These are phyloP conservation scores for Periconia sp. DNA, from an alignment of 2,329 filamentous ascomycete genomes.

Conservation along the genomic window DNA sequence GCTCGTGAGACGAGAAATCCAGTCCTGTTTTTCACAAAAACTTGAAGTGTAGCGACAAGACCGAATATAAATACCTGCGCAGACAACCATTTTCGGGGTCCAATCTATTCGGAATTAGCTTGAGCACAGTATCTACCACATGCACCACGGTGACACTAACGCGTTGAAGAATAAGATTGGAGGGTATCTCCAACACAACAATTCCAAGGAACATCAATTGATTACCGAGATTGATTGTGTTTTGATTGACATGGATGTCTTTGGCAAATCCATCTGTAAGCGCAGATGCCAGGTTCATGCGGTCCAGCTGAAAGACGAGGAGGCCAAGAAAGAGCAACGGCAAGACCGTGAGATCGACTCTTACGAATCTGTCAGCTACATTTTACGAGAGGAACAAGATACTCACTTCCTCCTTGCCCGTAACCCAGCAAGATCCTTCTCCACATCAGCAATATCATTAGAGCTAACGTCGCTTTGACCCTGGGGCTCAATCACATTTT, in stretches of 20 bases:
- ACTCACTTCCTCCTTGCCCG: conserved; percentile 28
- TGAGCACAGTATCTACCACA: neutral
- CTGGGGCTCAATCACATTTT: conserved; percentile 7
- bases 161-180: conserved; percentile 54
- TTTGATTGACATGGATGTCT: conserved; percentile 52
- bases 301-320: conserved; percentile 59
- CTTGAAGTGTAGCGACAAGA: conserved; percentile 53
- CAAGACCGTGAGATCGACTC: conserved; percentile 56
- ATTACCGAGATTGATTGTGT: conserved; percentile 60
- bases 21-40: conserved; percentile 36
- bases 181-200: conserved; percentile 59
- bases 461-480: conserved; percentile 14
- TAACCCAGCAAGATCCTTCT: conserved; percentile 16
- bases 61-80: conserved; percentile 58
- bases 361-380: conserved; percentile 21
- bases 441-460: conserved; percentile 8
- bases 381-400: neutral
- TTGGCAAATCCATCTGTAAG: conserved; percentile 56
- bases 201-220: conserved; percentile 61
- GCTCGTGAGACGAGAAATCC: conserved; percentile 55
- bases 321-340: conserved; percentile 58
- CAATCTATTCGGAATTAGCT: conserved; percentile 14
- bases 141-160: conserved; percentile 9
- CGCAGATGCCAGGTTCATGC: conserved; percentile 60
- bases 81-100: conserved; percentile 55